Evolutionary conservation across 768 basidiomycete species (phyloP), one percentile per base, ranked within the genome.

Genomic region (Agaricus blazei): DNA sequence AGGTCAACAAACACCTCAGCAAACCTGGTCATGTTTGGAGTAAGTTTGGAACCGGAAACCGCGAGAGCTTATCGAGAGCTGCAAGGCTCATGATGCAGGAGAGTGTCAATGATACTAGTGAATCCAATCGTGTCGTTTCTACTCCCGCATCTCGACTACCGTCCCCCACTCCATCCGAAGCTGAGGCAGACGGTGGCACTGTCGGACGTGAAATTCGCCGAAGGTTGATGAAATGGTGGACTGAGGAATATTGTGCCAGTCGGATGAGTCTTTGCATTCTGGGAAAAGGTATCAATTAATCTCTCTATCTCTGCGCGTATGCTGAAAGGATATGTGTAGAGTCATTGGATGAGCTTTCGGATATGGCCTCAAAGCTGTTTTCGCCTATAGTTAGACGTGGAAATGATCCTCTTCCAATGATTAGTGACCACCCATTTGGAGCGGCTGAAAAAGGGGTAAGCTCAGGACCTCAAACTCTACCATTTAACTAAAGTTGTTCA

Each of bases 1-100:
- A 99, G 68, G 71, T 98, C 26, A 91, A 90, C 70, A 98, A 98
- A 69, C 79, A 87, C 62, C 81, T 96, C 48, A 87, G 84, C 54
- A 84, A 83, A 61, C 74, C 75, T 2, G 89, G 85, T 4, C 93
- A 96, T 67, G 81, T 82, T 3, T 98, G 93, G 87, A 80, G 78
- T 57, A 98, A 97, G 66, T 98, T 98, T 64, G 94, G 95, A 2
- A 92, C 84, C 19, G 94, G 94, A 5, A 89, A 90, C 69, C 80
- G 82, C 46, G 83, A 84, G 34, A 93, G 84, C 62, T 74, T 90
- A 65, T 84, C 78, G 4, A 74, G 76, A 56, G 82, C 82, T 0
- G 90, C 85, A 3, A 79, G 74, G 41, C 69, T 81, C 50, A 83
- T 81, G 65, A 74, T 71, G 9, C 78, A 78, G 56, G 79, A 76